Conservation (phyloP, 2,329 filamentous ascomycete genomes). For the Zymoseptoria brevis region DNA sequence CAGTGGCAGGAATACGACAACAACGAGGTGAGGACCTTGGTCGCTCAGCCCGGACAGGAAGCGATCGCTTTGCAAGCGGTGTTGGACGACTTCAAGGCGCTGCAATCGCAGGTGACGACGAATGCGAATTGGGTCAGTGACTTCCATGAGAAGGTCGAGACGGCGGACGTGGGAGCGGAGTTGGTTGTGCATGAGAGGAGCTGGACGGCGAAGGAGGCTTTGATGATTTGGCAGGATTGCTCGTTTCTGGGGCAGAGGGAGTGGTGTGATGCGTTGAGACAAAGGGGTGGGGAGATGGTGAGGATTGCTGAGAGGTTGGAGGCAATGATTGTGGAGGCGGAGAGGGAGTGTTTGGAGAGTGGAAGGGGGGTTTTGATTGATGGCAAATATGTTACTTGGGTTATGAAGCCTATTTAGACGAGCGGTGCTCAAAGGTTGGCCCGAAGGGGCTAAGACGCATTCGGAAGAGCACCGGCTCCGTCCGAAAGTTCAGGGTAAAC, state of each 20-base stretch:
- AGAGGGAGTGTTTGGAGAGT: not conserved
- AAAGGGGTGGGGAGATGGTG: not conserved
- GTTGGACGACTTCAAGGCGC: too few relatives aligned
- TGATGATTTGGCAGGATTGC: constrained; percentile 13
- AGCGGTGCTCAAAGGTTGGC: too few relatives aligned
- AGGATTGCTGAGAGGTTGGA: not conserved
- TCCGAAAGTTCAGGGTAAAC: too few relatives aligned
- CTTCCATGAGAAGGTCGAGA: constrained; percentile 5
- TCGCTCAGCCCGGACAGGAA: not conserved
- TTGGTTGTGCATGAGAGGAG: constrained; percentile 7
- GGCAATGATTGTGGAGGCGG: not conserved
- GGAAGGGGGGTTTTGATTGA: not conserved
- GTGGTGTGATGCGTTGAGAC: constrained; percentile 9
- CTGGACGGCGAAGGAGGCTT: constrained; percentile 7
- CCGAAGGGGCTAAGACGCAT: too few relatives aligned
- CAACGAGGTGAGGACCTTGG: not conserved
- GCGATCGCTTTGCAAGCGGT: not conserved
- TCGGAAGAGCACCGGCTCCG: too few relatives aligned
- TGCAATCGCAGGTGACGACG: not conserved
- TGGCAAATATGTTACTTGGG: not conserved
- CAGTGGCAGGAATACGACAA: constrained; percentile 21
- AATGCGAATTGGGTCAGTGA: constrained; percentile 3
- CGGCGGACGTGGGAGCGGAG: constrained; percentile 3
- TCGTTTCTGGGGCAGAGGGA: constrained; percentile 13
- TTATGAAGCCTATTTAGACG: not conserved